phyloP scores from a whole-genome alignment of 192 early-diverging fungal genomes.

The Glomus cerebriforme region DNA sequence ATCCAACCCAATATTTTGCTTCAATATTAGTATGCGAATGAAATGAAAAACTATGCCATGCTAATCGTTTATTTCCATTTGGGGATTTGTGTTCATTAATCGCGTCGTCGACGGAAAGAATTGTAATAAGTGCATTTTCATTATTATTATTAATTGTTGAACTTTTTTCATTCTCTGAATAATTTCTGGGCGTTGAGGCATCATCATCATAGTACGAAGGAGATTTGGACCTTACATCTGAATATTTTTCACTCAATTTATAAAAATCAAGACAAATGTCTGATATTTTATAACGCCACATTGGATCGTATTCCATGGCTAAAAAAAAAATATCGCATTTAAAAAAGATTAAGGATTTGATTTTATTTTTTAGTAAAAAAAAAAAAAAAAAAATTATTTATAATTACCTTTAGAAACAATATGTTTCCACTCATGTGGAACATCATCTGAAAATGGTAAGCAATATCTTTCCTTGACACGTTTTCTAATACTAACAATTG shows the following conservation, averaged over 20 bases:
- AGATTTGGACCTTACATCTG: too few species aligned
- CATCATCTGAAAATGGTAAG: not conserved
- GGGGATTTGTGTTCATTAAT: not conserved
- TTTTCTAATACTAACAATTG: not conserved
- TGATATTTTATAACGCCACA: too few species aligned
- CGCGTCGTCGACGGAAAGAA: not conserved
- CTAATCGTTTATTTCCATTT: not conserved
- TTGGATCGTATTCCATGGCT: too few species aligned
- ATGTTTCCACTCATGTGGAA: not conserved
- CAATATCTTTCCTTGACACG: not conserved
- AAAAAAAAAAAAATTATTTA: too few species aligned
- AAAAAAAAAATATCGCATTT: too few species aligned
- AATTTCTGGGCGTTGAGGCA: too few species aligned
- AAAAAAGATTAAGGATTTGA: too few species aligned
- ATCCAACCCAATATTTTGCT: constrained; percentile 12
- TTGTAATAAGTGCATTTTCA: not conserved
- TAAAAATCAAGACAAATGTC: too few species aligned
- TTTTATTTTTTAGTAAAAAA: too few species aligned
- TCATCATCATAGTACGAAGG: too few species aligned
- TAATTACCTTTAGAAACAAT: not conserved
- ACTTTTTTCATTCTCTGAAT: too few species aligned
- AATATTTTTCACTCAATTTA: too few species aligned
- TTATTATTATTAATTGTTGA: not conserved
- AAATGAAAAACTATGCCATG: not conserved
- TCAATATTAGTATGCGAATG: not conserved